Evolutionary conservation across 78 protist genomes (phyloP), one percentile per base, ranked within the genome.

Genomic region (Chrysochromulina tobinii): DNA sequence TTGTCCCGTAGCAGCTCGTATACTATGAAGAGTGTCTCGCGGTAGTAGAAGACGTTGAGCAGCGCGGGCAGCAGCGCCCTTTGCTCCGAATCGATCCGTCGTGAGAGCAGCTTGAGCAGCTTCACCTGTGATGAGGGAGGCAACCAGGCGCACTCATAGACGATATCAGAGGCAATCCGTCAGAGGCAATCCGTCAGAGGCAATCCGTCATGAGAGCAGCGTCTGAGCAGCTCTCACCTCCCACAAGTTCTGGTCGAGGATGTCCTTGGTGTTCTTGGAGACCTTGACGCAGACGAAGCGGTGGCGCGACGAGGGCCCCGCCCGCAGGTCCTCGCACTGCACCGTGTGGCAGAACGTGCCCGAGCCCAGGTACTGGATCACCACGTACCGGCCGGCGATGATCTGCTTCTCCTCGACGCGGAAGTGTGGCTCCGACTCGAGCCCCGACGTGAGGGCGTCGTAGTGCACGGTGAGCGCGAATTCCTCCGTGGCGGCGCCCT

Each of bases 11-110:
- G 94, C 57, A 94, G 90, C 91, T 96, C 98, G 12, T 90, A 89
- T 51, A 95, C 96, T 55, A 96, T 73, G 94, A 96, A 94, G 58
- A 96, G 72, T 54, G 95, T 95, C 81, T 96, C 98, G 77, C 92
- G 88, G 91, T 55, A 92, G 92, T 96, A 96, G 90, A 96, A 96
- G 89, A 54, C 73, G 25, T 61, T 64, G 4, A 61, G 90, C 9
- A 50, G 50, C 38, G 83, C 79, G 27, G 95, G 93, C 58, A 96
- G 81, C 79, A 7, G 79, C 55, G 3, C 5, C 54, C 83, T 4
- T n/a, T 27, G 38, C 57, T 27, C 57, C n/a, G 58, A 1, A 12
- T 4, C 17, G 20, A 75, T 27, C 3, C 25, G 83, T 5, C 25
- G 3, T 11, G 83, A 38, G 58, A 75, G 83, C 23, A 75, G 54